Evolutionary conservation across 202 grass and related monocot genomes (phyloP).

Genomic region (Zizania palustris): DNA sequence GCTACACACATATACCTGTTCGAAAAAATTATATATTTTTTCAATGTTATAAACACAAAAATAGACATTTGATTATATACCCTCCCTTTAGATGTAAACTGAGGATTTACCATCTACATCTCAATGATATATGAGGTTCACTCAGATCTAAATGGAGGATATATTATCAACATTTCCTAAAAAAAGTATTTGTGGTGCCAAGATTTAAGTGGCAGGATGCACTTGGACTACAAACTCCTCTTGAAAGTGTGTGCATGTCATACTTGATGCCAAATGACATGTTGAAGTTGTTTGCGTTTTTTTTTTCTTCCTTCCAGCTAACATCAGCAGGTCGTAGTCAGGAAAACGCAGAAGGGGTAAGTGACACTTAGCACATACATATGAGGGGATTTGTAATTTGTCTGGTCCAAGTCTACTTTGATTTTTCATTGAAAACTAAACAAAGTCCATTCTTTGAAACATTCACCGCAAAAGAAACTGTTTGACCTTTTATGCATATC

Average conservation of each 20-base stretch:
- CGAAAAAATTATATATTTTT: not conserved
- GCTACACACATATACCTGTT: not conserved
- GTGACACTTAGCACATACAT: not conserved
- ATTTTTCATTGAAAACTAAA: not conserved
- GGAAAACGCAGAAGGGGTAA: not conserved
- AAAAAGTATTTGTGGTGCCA: not conserved
- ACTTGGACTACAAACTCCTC: not conserved
- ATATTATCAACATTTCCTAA: too few species aligned
- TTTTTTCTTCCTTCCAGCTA: constrained; percentile 23
- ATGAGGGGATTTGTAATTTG: constrained; percentile 13
- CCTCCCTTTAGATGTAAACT: too few species aligned
- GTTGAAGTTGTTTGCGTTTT: not conserved
- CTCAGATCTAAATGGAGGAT: too few species aligned
- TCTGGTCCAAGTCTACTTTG: not conserved
- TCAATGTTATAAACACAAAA: not conserved
- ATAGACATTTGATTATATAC: too few species aligned
- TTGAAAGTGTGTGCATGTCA: not conserved
- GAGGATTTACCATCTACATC: too few species aligned
- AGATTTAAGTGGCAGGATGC: not conserved
- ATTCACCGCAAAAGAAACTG: not conserved
- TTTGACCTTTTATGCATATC: not conserved
- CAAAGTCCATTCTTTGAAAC: constrained; percentile 1
- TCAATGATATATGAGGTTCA: too few species aligned
- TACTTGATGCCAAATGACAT: not conserved
- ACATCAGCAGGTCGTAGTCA: not conserved